These are phyloP conservation scores for Boletus huronensis DNA, from an alignment of 768 basidiomycete genomes.

Conservation along the genomic window DNA sequence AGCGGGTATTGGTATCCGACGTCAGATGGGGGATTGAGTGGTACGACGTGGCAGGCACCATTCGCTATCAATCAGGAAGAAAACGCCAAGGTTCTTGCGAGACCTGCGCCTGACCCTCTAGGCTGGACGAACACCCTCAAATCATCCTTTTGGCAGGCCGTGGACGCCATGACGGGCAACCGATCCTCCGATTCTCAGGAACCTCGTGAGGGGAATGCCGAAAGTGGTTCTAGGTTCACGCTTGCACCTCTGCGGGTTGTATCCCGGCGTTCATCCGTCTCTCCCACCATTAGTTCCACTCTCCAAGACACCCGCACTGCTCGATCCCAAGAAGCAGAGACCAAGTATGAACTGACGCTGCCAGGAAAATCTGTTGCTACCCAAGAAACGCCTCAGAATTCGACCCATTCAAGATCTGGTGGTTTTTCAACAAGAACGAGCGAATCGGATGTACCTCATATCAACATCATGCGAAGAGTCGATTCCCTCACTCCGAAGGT, in stretches of 20 bases:
- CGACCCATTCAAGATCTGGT: neutral
- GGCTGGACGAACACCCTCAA: constrained; percentile 43
- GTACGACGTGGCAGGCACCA: neutral
- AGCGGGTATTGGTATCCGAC: constrained; percentile 12
- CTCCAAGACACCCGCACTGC: neutral
- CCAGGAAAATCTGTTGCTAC: neutral
- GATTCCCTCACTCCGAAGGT: neutral
- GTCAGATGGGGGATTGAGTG: neutral
- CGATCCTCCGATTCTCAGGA: constrained; percentile 25
- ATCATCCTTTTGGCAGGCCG: constrained; percentile 45
- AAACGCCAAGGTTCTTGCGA: neutral
- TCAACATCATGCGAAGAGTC: neutral
- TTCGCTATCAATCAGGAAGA: neutral
- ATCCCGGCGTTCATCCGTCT: constrained; percentile 12
- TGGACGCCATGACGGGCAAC: constrained; percentile 48
- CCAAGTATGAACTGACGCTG: neutral
- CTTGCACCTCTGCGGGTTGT: constrained; percentile 18
- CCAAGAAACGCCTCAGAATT: neutral
- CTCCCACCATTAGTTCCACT: neutral
- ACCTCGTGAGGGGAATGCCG: neutral
- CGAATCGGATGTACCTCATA: neutral
- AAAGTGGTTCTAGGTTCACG: constrained; percentile 19
- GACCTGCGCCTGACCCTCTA: constrained; percentile 14
- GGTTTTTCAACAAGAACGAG: neutral
- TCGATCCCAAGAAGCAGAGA: neutral